Evolutionary conservation across 2,329 filamentous ascomycete genomes (phyloP).

Genomic region (Fusarium sp.): DNA sequence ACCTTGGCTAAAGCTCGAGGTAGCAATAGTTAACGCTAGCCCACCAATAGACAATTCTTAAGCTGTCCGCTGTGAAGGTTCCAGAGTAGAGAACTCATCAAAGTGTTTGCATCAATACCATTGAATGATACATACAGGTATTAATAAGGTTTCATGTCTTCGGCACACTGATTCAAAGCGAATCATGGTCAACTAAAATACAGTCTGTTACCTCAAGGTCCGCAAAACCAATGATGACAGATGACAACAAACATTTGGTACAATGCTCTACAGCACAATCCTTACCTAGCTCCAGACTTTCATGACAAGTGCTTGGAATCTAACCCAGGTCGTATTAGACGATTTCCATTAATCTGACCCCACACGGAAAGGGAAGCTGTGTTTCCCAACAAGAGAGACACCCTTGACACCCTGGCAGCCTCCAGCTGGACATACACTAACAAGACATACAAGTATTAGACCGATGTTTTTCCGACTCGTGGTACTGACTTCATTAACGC

Average conservation of each 20-base stretch:
- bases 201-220: neutral
- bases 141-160: neutral
- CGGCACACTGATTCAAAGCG: neutral
- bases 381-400: constrained; percentile 13
- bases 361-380: constrained; percentile 19
- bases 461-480: constrained; percentile 26
- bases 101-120: neutral
- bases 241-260: constrained; percentile 7
- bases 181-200: neutral
- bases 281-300: constrained; percentile 13
- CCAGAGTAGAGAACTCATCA: neutral
- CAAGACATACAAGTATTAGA: neutral
- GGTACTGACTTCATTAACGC: constrained; percentile 15
- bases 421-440: neutral
- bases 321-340: constrained; percentile 13
- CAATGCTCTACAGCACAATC: neutral
- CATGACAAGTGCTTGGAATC: constrained; percentile 18
- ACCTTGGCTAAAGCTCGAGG: neutral
- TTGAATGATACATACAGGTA: neutral
- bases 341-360: constrained; percentile 23
- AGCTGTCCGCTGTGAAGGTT: neutral
- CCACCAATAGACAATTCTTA: neutral
- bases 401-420: neutral
- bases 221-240: constrained; percentile 22
- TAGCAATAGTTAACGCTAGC: neutral